These are phyloP conservation scores for Ophiostoma montium DNA, from an alignment of 2,329 filamentous ascomycete genomes.

Conservation along the genomic window DNA sequence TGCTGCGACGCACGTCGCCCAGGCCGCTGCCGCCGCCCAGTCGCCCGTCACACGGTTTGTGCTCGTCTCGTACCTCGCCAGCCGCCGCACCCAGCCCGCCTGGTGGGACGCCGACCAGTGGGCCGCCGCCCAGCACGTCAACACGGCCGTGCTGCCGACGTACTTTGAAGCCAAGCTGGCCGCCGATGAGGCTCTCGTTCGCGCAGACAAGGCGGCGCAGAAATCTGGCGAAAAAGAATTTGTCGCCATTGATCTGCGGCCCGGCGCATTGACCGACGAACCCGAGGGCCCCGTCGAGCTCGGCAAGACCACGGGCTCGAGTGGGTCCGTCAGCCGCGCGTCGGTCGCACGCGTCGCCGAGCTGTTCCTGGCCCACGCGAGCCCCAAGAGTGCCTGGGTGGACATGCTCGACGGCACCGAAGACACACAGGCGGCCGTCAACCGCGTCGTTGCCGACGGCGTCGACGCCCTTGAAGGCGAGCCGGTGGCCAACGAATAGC, in stretches of 20 bases:
- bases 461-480: slow-evolving; percentile 41
- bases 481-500: slow-evolving; percentile 12
- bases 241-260: slow-evolving; percentile 38
- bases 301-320: slow-evolving; percentile 27
- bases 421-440: slow-evolving; percentile 31
- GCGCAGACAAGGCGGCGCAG: slow-evolving; percentile 25
- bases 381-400: slow-evolving; percentile 33
- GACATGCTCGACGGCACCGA: slow-evolving; percentile 42
- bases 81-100: slow-evolving; percentile 33
- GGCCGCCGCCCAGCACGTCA: slow-evolving; percentile 26
- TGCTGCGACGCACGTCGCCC: slow-evolving; percentile 48
- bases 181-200: slow-evolving; percentile 43
- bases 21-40: slow-evolving; percentile 33
- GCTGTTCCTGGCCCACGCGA: slow-evolving; percentile 35
- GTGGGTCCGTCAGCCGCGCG: slow-evolving; percentile 35
- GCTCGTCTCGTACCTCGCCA: slow-evolving; percentile 46
- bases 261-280: slow-evolving; percentile 33
- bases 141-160: slow-evolving; percentile 28
- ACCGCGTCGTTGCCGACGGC: slow-evolving; percentile 32
- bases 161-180: slow-evolving; percentile 49
- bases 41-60: slow-evolving; percentile 42
- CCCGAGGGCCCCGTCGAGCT: slow-evolving; percentile 33
- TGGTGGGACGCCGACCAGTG: slow-evolving; percentile 43
- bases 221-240: too few relatives aligned
- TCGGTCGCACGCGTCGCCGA: slow-evolving; percentile 46